These are phyloP conservation scores for Marasmius oreades DNA, from an alignment of 1,284 basidiomycete species.

Conservation along the genomic window DNA sequence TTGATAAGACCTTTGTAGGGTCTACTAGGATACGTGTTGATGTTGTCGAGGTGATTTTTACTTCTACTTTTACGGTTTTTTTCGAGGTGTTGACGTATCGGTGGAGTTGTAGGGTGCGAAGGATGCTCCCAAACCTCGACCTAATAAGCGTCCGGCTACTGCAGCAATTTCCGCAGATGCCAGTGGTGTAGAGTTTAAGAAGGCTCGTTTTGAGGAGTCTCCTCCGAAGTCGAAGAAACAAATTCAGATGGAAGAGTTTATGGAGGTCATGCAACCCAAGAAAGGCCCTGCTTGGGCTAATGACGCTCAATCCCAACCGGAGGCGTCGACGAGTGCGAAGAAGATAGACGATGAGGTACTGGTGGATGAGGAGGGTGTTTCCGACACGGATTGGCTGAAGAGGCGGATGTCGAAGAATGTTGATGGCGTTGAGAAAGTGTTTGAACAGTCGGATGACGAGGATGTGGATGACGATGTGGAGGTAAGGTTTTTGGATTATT, in stretches of 20 bases:
- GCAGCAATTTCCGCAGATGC: conserved; percentile 21
- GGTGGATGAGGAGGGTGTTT: conserved; percentile 33
- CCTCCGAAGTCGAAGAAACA: conserved; percentile 29
- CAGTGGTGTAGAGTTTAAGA: conserved; percentile 15
- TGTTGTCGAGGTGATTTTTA: conserved; percentile 65
- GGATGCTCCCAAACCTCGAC: conserved; percentile 60
- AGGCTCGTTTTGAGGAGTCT: conserved; percentile 16
- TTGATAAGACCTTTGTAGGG: conserved; percentile 80
- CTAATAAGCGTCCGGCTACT: conserved; percentile 64
- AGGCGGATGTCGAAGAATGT: conserved; percentile 54
- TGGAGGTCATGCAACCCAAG: conserved; percentile 62
- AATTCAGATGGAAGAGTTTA: conserved; percentile 51
- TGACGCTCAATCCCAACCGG: conserved; percentile 33
- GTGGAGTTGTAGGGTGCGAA: conserved; percentile 49
- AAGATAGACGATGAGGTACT: conserved; percentile 15
- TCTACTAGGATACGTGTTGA: conserved; percentile 75
- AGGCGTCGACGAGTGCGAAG: conserved; percentile 16
- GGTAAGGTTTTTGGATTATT: background rate
- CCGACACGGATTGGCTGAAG: conserved; percentile 77
- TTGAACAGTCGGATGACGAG: conserved; percentile 61
- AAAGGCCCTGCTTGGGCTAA: conserved; percentile 71
- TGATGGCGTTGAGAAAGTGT: conserved; percentile 45
- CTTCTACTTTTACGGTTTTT: background rate
- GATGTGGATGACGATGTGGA: conserved; percentile 19
- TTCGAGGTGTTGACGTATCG: conserved; percentile 7